Evolutionary conservation across 345 rosid species (phyloP).

Genomic region (Lumnitzera racemosa): DNA sequence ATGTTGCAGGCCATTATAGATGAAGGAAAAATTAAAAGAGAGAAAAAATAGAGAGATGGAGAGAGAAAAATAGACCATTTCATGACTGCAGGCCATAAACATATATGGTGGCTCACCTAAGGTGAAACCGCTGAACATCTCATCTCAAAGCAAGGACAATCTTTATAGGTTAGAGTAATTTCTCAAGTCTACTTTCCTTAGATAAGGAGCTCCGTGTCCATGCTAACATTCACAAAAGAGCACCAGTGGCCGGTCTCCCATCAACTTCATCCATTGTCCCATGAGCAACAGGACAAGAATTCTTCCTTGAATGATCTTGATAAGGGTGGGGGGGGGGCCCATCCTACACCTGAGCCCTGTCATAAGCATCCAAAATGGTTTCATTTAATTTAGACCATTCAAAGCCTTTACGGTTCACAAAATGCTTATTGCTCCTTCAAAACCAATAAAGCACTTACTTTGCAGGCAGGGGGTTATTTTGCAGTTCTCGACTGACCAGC

Average conservation of each 20-base stretch:
- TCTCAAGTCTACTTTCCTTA: constrained; percentile 83
- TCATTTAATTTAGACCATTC: neutral
- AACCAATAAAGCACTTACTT: constrained; percentile 40
- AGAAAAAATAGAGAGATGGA: no score
- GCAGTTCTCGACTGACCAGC: constrained; percentile 33
- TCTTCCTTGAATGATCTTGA: constrained; percentile 78
- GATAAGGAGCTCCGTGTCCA: constrained; percentile 94
- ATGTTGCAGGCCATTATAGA: no score
- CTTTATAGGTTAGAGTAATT: constrained; percentile 58
- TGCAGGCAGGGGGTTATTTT: constrained; percentile 51
- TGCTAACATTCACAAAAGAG: constrained; percentile 83
- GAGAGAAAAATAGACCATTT: neutral
- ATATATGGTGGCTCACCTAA: constrained; percentile 39
- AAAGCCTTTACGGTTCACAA: no score
- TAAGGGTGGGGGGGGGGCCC: constrained; percentile 96
- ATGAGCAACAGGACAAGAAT: constrained; percentile 59
- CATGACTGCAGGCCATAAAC: constrained; percentile 9
- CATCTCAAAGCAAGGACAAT: constrained; percentile 81
- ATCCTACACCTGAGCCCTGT: constrained; percentile 89
- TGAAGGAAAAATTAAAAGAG: no score
- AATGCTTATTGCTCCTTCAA: no score
- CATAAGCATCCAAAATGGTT: constrained; percentile 10
- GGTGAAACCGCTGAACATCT: constrained; percentile 89
- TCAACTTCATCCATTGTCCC: constrained; percentile 82
- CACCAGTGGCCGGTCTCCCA: constrained; percentile 67